These are phyloP conservation scores for Mycena amicta DNA, from an alignment of 768 basidiomycete species.

Conservation along the genomic window DNA sequence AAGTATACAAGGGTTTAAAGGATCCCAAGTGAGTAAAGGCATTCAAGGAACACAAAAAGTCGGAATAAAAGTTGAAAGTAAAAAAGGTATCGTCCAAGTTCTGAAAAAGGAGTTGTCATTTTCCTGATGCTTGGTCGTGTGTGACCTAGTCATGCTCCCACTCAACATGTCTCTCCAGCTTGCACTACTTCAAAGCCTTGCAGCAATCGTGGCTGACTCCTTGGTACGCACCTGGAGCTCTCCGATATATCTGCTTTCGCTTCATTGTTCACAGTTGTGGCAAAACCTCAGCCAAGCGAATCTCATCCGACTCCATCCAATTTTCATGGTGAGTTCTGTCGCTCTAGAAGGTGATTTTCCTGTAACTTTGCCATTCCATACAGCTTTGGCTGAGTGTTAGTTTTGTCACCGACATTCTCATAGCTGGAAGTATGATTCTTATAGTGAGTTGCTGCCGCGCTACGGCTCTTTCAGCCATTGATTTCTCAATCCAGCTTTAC, in stretches of 20 bases:
- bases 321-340: not conserved
- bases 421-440: slow-evolving; percentile 2
- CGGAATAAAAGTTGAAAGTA: no score
- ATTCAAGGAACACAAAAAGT: no score
- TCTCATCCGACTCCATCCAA: slow-evolving; percentile 5
- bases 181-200: not conserved
- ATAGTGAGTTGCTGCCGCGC: not conserved
- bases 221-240: not conserved
- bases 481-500: no score
- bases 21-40: no score
- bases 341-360: not conserved
- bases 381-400: slow-evolving; percentile 7
- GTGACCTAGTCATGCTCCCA: no score
- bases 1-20: no score
- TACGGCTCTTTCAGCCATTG: no score
- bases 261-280: slow-evolving; percentile 1
- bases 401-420: slow-evolving; percentile 6
- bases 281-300: not conserved
- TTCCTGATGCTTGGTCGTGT: no score
- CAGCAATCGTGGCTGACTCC: not conserved
- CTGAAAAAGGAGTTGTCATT: no score
- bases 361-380: not conserved
- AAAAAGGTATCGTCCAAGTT: no score
- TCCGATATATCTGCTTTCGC: no score
- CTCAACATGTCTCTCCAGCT: not conserved